Evolutionary conservation across 208 protist genomes (phyloP).

Genomic region (Acanthamoeba polyphaga): DNA sequence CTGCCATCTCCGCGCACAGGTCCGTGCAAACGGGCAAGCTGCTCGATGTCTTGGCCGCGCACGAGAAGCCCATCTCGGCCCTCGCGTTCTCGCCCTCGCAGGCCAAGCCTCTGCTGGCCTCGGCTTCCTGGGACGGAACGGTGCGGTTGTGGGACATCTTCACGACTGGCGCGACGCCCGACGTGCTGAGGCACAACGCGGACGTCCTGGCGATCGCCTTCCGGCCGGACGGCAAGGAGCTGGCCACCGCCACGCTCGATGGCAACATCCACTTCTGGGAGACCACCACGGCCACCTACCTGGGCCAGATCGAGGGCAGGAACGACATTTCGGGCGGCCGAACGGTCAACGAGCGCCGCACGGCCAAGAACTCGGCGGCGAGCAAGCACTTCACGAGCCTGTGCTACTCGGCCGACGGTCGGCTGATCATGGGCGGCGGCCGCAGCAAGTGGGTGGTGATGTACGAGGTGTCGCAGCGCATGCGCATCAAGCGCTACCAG

Average conservation of each 20-base stretch:
- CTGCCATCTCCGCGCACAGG: slow-evolving; percentile 85
- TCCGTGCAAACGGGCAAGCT: slow-evolving; percentile 89
- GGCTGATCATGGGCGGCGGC: slow-evolving; percentile 89
- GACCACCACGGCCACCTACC: slow-evolving; percentile 56
- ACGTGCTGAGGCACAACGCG: slow-evolving; percentile 85
- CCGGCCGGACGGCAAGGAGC: slow-evolving; percentile 89
- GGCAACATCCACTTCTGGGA: slow-evolving; percentile 91
- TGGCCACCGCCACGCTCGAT: slow-evolving; percentile 87
- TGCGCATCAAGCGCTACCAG: slow-evolving; percentile 86
- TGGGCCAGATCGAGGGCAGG: slow-evolving; percentile 87
- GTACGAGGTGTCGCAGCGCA: slow-evolving; percentile 86
- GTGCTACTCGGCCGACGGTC: slow-evolving; percentile 88
- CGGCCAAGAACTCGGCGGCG: slow-evolving; percentile 76
- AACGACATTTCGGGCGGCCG: slow-evolving; percentile 88
- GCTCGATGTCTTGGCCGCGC: slow-evolving; percentile 90
- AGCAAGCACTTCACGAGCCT: slow-evolving; percentile 82
- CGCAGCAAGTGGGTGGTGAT: slow-evolving; percentile 90
- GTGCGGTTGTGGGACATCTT: slow-evolving; percentile 92
- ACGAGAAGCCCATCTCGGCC: slow-evolving; percentile 84
- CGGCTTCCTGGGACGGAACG: slow-evolving; percentile 85
- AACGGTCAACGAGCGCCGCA: slow-evolving; percentile 72
- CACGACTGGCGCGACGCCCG: slow-evolving; percentile 79
- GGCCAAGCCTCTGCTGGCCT: slow-evolving; percentile 54
- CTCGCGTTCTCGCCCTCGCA: slow-evolving; percentile 84
- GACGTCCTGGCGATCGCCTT: slow-evolving; percentile 88